A percentile compares a stretch with the other conserved stretches of the same genome.
Conservation (phyloP, 139 green algal genomes). For the Coccomyxa sp. region DNA sequence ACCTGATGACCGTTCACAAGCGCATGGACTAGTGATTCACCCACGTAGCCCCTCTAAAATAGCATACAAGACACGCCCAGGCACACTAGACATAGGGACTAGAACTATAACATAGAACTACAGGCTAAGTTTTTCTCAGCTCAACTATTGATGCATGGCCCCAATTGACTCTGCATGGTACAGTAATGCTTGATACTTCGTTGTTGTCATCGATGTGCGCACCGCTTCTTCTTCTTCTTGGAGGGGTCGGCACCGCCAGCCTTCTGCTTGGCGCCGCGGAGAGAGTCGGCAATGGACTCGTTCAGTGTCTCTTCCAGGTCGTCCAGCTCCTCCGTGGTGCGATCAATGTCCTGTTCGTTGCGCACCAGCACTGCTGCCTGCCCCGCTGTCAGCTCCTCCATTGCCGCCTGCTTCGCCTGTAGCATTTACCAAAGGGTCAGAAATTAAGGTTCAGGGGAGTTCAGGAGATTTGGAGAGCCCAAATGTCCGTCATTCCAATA, state of each 20-base stretch:
- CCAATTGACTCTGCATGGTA: too few species aligned
- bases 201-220: too few species aligned
- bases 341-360: conserved; percentile 55
- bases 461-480: not conserved
- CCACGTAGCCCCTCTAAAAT: too few species aligned
- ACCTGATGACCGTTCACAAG: too few species aligned
- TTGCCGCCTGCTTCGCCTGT: conserved; percentile 67
- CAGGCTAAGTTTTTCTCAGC: too few species aligned
- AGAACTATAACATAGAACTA: too few species aligned
- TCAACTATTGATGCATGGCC: too few species aligned
- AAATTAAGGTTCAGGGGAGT: not conserved
- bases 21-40: too few species aligned
- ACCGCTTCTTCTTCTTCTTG: conserved; percentile 30
- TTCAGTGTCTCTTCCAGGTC: conserved; percentile 79
- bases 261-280: conserved; percentile 21
- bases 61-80: too few species aligned
- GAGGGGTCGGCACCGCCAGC: conserved; percentile 1
- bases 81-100: too few species aligned
- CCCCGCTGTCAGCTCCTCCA: conserved; percentile 56
- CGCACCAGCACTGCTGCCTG: conserved; percentile 56
- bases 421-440: not conserved
- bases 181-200: too few species aligned
- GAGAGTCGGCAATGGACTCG: conserved; percentile 63
- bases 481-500: too few species aligned
- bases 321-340: conserved; percentile 69